phyloP scores from a whole-genome alignment of 108 stramenopile genomes.

The Nannochloropsis gaditana region DNA sequence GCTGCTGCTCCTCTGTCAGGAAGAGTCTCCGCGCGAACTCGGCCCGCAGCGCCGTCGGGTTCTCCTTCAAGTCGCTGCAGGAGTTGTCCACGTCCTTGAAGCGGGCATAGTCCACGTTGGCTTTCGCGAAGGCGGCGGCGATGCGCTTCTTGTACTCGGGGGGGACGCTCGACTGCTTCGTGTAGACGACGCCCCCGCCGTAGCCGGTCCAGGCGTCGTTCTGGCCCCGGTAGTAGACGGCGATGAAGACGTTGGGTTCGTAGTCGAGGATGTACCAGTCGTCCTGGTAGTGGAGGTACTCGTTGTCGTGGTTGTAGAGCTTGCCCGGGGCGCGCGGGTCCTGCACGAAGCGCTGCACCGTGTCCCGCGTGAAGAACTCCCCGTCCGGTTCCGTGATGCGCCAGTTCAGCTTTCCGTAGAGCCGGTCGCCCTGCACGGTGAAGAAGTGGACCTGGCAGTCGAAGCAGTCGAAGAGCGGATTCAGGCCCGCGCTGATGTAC shows the following conservation, averaged over 20 bases:
- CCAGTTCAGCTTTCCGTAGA: constrained; percentile 86
- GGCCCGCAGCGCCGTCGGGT: constrained; percentile 43
- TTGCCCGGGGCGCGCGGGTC: constrained; percentile 70
- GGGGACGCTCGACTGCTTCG: constrained; percentile 58
- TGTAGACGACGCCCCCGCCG: constrained; percentile 89
- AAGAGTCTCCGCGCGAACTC: constrained; percentile 44
- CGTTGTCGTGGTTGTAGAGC: constrained; percentile 91
- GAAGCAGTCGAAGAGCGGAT: constrained; percentile 81
- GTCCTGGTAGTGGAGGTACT: constrained; percentile 89
- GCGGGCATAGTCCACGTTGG: constrained; percentile 36
- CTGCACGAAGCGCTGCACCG: constrained; percentile 78
- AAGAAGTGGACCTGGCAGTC: constrained; percentile 98
- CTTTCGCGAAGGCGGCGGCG: constrained; percentile 40
- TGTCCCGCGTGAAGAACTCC: constrained; percentile 86
- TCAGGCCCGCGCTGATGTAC: constrained; percentile 90
- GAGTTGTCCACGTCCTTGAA: constrained; percentile 46
- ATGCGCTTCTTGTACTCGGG: constrained; percentile 30
- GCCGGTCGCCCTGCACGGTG: constrained; percentile 70
- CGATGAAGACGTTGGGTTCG: constrained; percentile 77
- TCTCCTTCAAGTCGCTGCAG: constrained; percentile 26
- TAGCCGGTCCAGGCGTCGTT: constrained; percentile 97
- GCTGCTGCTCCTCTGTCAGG: constrained; percentile 38
- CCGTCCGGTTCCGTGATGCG: constrained; percentile 88
- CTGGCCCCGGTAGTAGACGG: constrained; percentile 84
- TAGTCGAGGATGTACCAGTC: constrained; percentile 94